Percentiles rank a stretch among this genome's conserved stretches.
These are phyloP conservation scores for Vigna hirtella DNA, from an alignment of 306 rosid species.

Conservation along the genomic window DNA sequence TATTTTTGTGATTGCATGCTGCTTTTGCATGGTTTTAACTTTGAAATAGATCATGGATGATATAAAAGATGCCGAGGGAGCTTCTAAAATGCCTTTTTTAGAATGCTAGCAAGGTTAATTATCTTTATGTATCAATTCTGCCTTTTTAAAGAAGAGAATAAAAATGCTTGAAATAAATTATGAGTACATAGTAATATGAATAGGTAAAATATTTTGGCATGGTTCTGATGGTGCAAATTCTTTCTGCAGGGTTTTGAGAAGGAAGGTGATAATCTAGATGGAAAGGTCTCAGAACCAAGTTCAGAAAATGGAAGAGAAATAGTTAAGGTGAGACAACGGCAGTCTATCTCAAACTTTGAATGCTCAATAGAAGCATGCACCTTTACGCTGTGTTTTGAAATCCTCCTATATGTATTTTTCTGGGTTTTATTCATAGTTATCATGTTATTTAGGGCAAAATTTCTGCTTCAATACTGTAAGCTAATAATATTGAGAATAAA, in stretches of 20 bases:
- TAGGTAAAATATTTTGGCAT: not conserved
- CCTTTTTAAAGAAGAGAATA: not conserved
- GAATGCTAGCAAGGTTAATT: conserved; percentile 20
- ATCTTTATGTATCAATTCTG: not conserved
- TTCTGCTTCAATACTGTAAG: not conserved
- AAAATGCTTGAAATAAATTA: not conserved
- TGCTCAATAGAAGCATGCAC: not conserved
- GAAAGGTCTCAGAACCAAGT: conserved; percentile 8
- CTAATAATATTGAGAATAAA: conserved; percentile 20
- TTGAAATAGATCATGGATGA: conserved; percentile 14
- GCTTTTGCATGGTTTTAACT: not conserved
- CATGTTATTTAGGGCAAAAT: not conserved
- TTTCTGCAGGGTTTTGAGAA: conserved; percentile 24
- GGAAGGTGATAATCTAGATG: conserved; percentile 38
- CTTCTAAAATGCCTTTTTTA: conserved; percentile 5
- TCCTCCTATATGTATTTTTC: not conserved
- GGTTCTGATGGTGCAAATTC: not conserved
- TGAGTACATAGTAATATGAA: not conserved
- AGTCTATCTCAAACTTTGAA: not conserved
- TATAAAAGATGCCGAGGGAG: conserved; percentile 21
- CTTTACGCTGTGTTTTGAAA: not conserved
- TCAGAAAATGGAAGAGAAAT: conserved; percentile 37
- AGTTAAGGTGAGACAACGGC: conserved; percentile 41
- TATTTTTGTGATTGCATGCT: not conserved
- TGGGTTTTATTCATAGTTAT: conserved; percentile 13